phyloP scores from a whole-genome alignment of 73 alveolate species.

The Paramecium primaurelia region DNA sequence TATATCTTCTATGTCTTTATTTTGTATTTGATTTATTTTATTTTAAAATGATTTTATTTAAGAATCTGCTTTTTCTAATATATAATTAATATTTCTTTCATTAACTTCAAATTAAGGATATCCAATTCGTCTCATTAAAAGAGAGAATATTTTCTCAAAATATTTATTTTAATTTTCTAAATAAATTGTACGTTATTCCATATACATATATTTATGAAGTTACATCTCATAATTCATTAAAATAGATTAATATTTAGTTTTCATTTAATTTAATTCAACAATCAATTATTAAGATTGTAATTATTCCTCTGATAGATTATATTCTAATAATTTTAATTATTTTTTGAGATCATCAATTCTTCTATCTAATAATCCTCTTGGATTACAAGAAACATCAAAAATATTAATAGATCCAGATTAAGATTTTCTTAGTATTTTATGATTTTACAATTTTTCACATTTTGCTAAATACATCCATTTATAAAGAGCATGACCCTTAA shows the following conservation, averaged over 20 bases:
- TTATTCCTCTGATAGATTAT: neutral
- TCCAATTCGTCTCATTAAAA: neutral
- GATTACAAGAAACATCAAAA: neutral
- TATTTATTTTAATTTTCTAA: neutral
- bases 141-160: neutral
- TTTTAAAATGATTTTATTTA: neutral
- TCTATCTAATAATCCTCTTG: neutral
- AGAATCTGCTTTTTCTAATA: neutral
- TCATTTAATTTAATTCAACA: neutral
- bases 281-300: neutral
- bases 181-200: neutral
- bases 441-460: neutral
- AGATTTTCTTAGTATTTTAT: neutral
- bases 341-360: neutral
- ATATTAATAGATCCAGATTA: neutral
- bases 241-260: neutral
- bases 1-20: neutral
- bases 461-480: conserved; percentile 1
- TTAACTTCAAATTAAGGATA: neutral
- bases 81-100: neutral
- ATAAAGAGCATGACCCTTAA: neutral
- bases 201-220: neutral
- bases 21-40: neutral
- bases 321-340: neutral
- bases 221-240: neutral